phyloP scores from a whole-genome alignment of 768 basidiomycete species.

The Calocybe cyanea region DNA sequence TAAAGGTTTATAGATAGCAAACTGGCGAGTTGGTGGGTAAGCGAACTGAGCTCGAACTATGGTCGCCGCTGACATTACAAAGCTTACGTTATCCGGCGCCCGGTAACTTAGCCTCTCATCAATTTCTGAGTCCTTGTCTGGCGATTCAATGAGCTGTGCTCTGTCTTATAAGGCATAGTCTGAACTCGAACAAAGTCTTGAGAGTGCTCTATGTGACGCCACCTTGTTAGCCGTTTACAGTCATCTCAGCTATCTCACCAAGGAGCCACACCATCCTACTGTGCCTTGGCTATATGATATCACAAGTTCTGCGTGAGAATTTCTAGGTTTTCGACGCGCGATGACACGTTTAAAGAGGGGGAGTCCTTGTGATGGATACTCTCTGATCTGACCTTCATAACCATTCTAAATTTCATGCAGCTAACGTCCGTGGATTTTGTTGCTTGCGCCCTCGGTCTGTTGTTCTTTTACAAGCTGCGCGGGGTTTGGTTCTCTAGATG shows the following conservation, averaged over 20 bases:
- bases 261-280: too few relatives aligned
- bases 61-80: background rate
- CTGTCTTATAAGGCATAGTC: background rate
- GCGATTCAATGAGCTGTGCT: too few relatives aligned
- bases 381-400: background rate
- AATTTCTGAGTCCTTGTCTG: background rate
- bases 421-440: constrained; percentile 5
- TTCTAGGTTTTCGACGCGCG: too few relatives aligned
- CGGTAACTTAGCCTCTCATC: background rate
- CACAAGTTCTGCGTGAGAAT: too few relatives aligned
- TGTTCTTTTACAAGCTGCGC: constrained; percentile 7
- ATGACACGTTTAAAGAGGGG: background rate
- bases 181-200: background rate
- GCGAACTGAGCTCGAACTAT: background rate
- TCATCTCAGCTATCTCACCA: too few relatives aligned
- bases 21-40: constrained; percentile 1
- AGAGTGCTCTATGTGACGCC: too few relatives aligned
- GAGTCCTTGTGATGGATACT: background rate
- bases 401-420: constrained; percentile 8
- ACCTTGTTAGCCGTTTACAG: too few relatives aligned
- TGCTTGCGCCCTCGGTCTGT: constrained; percentile 3
- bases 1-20: background rate
- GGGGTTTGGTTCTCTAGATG: background rate
- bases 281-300: too few relatives aligned
- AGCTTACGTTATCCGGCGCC: background rate